Evolutionary conservation across 2,329 filamentous ascomycete genomes (phyloP), one percentile per base, ranked within the genome.

Genomic region (Aspergillus pseudotamarii): DNA sequence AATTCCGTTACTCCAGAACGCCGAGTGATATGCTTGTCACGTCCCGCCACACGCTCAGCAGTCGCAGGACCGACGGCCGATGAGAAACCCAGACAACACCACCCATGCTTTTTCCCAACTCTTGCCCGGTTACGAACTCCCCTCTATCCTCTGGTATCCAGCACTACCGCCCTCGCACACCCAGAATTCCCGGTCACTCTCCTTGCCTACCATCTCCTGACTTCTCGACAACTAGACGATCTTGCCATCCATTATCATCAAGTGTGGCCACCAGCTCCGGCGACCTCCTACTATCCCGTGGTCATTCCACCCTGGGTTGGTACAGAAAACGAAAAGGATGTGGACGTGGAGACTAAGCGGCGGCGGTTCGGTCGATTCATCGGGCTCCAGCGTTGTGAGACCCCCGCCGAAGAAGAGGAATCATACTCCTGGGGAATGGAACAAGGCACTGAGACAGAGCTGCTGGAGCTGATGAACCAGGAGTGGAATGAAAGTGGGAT

Each of bases 191-290:
- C 80, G 0, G 57, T 19, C 2, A 76, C 68, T 0, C 56, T 81
- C 3, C 69, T 82, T 0, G 69, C 77, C 23, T 82, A 76, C 66
- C 75, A 81, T 60, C 72, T 82, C 9, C 74, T 82, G 34, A 80
- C 79, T 1, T 70, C 73, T 12, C 46, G 63, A 1, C 76, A 81
- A 64, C 73, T 81, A 3, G 79, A 82, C 60, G 64, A 70, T n/a
- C 74, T 82, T 0, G 79, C 80, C 12, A 61, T 70, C 0, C 75
- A 78, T 66, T 82, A 78, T 63, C 79, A 82, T 61, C 80, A 82
- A 59, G 72, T 77, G 6, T 73, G 72, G 50, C 79, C 79, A 0
- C 72, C 79, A 0, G 55, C 71, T 0, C 66, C 64, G 0, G 72
- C 73, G 26, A 78, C 77, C 0, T 69, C 60, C 28, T 61, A 58